Evolutionary conservation across 768 basidiomycete genomes (phyloP).

Genomic region (Clavaria fumosa): DNA sequence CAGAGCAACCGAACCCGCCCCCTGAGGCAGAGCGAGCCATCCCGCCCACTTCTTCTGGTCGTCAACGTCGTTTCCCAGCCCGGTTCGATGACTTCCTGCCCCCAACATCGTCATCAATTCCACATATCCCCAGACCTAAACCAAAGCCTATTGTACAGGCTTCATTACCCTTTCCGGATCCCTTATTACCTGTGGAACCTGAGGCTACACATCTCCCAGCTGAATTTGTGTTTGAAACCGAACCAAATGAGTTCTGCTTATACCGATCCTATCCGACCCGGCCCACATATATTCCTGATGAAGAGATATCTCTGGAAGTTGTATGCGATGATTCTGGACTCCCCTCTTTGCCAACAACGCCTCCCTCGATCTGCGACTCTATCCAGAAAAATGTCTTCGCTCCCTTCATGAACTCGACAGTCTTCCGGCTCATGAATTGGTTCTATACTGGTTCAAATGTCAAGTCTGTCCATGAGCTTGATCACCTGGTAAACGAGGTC

Average conservation of each 20-base stretch:
- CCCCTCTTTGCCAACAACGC: neutral
- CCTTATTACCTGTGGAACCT: too few species aligned
- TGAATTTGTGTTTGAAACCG: conserved; percentile 1
- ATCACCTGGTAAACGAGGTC: conserved; percentile 15
- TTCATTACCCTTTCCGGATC: too few species aligned
- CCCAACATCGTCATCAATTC: neutral
- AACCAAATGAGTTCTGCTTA: conserved; percentile 2
- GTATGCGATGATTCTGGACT: neutral
- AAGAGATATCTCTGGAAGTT: neutral
- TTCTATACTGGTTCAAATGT: conserved; percentile 9
- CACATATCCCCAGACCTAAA: neutral
- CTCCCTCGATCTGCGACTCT: too few species aligned
- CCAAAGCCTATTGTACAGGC: neutral
- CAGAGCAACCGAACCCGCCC: neutral
- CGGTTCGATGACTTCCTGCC: conserved; percentile 1
- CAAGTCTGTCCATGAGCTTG: conserved; percentile 14
- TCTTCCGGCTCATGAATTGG: conserved; percentile 14
- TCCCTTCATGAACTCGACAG: conserved; percentile 4
- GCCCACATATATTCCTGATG: conserved; percentile 4
- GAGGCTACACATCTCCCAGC: too few species aligned
- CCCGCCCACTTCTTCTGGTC: conserved; percentile 2
- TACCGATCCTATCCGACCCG: conserved; percentile 1
- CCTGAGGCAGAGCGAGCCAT: neutral
- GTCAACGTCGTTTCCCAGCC: neutral
- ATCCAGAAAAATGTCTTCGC: conserved; percentile 1